Base-by-base conservation (phyloP, 257 asterid genomes). In the Solanum pinnatisectum region DNA sequence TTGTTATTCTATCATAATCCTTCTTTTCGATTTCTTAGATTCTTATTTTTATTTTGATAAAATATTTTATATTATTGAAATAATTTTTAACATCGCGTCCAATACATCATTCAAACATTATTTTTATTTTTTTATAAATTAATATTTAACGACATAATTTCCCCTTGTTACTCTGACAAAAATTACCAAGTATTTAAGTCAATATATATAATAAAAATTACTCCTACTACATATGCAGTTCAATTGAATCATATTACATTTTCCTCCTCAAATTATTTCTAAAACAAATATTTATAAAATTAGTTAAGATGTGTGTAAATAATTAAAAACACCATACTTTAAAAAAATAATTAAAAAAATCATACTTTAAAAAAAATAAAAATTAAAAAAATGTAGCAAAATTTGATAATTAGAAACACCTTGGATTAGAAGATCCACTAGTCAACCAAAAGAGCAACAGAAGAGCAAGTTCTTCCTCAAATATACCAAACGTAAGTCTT, bases 381-480 rank as follows among this genome's bases (percentile, higher is more conserved):
- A 8, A 37, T 7, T 14, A 5, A 4, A 35, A 39, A 6, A 77
- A 40, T n/a, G 35, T 23, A 76, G 8, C 35, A 39, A 77, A 40
- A 40, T 10, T 25, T 56, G 9, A 3, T 56, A 56, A 56, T 56
- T 56, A 56, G n/a, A 18, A 56, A 56, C 65, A 56, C 25, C 65
- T 20, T 78, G 10, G 14, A 42, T 35, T 25, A 27, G 37, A 81
- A 13, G 40, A 86, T 88, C 87, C 27, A 68, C 15, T 70, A 74
- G 35, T 33, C 59, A 86, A 27, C 73, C 39, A 12, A 20, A 90
- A 84, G 5, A 90, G 83, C 87, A 90, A 86, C 3, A 88, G 2
- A 25, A 87, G 87, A 40, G 91, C 92, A 11, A 90, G 32, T 67
- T 87, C 89, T 18, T 63, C 79, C 68, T 88, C 87, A 46, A 87